These are phyloP conservation scores for Clarkia xantiana DNA, from an alignment of 345 rosid species.

Conservation along the genomic window DNA sequence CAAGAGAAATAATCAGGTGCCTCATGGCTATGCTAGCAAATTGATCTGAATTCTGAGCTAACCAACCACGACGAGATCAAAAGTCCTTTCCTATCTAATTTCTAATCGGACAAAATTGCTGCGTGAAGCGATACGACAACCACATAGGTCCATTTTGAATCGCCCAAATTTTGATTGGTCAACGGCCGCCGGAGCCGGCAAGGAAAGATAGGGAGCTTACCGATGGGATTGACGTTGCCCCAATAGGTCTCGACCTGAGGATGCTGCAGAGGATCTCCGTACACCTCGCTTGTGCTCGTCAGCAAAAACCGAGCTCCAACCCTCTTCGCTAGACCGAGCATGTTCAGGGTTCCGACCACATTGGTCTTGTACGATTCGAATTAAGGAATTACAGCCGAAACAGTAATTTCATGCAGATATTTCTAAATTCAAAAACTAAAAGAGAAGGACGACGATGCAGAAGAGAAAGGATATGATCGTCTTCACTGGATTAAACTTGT, in stretches of 20 bases:
- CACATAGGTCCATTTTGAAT: neutral
- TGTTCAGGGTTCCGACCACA: conserved; percentile 90
- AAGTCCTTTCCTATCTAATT: too few species aligned
- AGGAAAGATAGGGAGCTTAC: conserved; percentile 14
- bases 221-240: conserved; percentile 99
- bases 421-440: neutral
- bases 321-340: conserved; percentile 90
- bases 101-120: too few species aligned
- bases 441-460: neutral
- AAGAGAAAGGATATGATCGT: conserved; percentile 55
- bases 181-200: neutral
- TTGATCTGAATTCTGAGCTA: too few species aligned
- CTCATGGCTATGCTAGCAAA: too few species aligned
- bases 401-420: neutral
- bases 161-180: neutral
- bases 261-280: conserved; percentile 97
- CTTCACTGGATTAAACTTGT: conserved; percentile 94
- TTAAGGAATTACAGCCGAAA: conserved; percentile 10
- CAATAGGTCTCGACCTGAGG: conserved; percentile 99
- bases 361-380: conserved; percentile 51
- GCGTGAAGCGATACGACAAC: too few species aligned
- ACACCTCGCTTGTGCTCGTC: conserved; percentile 95
- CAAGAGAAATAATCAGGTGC: too few species aligned
- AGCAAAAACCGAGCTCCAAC: conserved; percentile 84
- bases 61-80: too few species aligned